Conservation (phyloP, 495 filamentous ascomycete species). For the Xylaria bambusicola region DNA sequence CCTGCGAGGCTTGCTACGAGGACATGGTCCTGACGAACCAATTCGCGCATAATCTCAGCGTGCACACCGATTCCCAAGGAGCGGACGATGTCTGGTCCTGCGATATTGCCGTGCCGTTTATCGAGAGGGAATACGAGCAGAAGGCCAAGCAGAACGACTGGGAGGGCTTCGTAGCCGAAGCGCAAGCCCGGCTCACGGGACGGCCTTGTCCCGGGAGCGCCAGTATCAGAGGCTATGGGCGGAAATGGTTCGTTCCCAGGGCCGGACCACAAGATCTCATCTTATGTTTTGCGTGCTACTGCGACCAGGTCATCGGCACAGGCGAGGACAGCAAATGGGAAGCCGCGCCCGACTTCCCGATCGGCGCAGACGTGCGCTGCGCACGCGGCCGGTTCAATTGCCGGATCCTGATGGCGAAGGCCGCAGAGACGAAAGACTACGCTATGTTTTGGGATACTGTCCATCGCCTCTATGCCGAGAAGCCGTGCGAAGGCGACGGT, state of each 20-base stretch:
- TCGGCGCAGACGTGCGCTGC: constrained; percentile 22
- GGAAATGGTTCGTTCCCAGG: constrained; percentile 40
- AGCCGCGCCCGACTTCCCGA: constrained; percentile 15
- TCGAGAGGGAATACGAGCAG: constrained; percentile 33
- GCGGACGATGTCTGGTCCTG: constrained; percentile 37
- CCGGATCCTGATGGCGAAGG: constrained; percentile 31
- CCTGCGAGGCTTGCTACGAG: constrained; percentile 42
- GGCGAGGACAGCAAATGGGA: constrained; percentile 31
- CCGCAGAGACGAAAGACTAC: constrained; percentile 32
- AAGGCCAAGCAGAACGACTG: constrained; percentile 29
- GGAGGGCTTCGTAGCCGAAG: constrained; percentile 27
- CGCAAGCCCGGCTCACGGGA: constrained; percentile 27
- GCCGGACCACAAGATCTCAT: constrained; percentile 27
- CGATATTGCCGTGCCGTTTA: constrained; percentile 34
- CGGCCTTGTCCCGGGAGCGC: constrained; percentile 23
- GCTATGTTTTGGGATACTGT: constrained; percentile 32
- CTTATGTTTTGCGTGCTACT: constrained; percentile 41
- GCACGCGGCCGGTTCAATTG: constrained; percentile 29
- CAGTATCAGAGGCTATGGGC: constrained; percentile 16
- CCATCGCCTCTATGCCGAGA: constrained; percentile 24
- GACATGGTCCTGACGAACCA: constrained; percentile 34
- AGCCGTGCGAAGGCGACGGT: constrained; percentile 33
- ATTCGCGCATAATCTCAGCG: constrained; percentile 30
- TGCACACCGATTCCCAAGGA: constrained; percentile 19
- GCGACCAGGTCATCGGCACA: constrained; percentile 35